Base-by-base conservation (phyloP, 176 grass and related monocot genomes). In the Raddia guianensis region DNA sequence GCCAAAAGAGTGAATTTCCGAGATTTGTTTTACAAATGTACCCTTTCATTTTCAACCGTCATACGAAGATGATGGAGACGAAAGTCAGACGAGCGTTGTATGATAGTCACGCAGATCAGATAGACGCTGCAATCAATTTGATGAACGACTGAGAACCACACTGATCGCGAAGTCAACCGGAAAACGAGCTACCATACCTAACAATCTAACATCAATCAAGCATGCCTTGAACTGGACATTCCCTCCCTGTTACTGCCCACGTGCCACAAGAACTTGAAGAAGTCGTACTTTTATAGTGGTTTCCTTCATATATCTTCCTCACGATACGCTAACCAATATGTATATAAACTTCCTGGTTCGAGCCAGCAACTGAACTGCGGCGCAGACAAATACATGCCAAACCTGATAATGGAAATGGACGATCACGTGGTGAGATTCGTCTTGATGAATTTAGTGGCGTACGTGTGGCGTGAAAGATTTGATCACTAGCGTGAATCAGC, bases 81-180 rank as follows among this genome's bases (percentile, higher is more conserved):
- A 85, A 89, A 81, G 71, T 89, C 82, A 69, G 37, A 89, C 14
- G 55, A 64, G 47, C 70, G 76, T 84, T 60, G 80, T 42, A 2
- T 40, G 45, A 49, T 70, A 21, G 55, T 64, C 56, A 70, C 63
- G 63, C 19, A 54, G 20, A 33, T 43, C 45, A 43, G 49, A 59
- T 19, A 49, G 63, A 76, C 20, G 32, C 77, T 21, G 72, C 49
- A 76, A 57, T 63, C 32, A 89, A 54, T 81, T 74, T 44, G 65
- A 12, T 46, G 79, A 71, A 49, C n/a, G 72, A 85, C 72, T 15
- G 15, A 5, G 59, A 72, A 64, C 82, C 51, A 48, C 49, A 70
- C 10, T 48, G 70, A 80, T 72, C 71, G 57, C 4, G 0, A 80
- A 80, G 82, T 89, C 87, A 85, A 89, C 55, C 64, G 37, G 75